Conservation (phyloP, 441 rosid species). For the Pelargonium fulgidum region DNA sequence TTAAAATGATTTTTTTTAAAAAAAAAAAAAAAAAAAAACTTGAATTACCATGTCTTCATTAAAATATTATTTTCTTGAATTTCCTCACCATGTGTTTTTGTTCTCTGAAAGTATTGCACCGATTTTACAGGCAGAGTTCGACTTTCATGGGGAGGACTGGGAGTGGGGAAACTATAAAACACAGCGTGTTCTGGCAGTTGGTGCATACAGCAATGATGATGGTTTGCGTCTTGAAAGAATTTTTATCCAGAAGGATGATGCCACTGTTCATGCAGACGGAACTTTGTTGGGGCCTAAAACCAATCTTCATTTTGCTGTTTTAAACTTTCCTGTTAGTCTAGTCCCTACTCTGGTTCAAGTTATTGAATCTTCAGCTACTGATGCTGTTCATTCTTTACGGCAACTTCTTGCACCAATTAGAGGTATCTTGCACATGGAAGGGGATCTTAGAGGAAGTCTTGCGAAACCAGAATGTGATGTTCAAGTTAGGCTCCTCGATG, state of each 20-base stretch:
- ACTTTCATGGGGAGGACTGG: conserved; percentile 97
- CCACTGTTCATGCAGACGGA: conserved; percentile 98
- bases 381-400: conserved; percentile 74
- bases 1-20: background rate
- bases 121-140: conserved; percentile 81
- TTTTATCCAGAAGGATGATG: conserved; percentile 93
- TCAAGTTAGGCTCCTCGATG: conserved; percentile 93
- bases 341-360: conserved; percentile 91
- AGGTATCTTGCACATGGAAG: conserved; percentile 97
- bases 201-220: conserved; percentile 92
- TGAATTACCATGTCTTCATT: background rate
- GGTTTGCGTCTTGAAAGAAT: conserved; percentile 92
- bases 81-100: conserved; percentile 4
- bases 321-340: conserved; percentile 89
- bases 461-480: conserved; percentile 98
- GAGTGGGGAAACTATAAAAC: conserved; percentile 97
- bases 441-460: conserved; percentile 94
- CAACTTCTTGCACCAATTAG: conserved; percentile 83
- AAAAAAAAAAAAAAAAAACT: background rate
- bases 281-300: conserved; percentile 87
- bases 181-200: conserved; percentile 83
- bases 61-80: background rate
- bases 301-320: conserved; percentile 96
- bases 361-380: conserved; percentile 87
- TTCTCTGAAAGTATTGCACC: conserved; percentile 12